A percentile compares a stretch with the other conserved stretches of the same genome.
Conservation (phyloP, 306 rosid genomes). For the Phaseolus lunatus region DNA sequence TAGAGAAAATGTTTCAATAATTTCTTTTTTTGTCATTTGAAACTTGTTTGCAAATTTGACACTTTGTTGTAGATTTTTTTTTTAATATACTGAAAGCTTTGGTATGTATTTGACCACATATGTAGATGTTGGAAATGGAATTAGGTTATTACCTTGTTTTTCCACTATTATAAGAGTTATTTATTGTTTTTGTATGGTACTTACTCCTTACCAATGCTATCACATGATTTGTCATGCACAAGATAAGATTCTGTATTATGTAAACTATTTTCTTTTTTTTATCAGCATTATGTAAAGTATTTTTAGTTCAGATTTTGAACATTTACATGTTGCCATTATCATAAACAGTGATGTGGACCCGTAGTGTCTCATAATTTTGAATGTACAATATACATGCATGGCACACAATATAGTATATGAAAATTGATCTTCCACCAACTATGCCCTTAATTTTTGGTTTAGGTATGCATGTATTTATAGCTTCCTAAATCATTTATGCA, state of each 20-base stretch:
- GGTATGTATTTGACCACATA: background rate
- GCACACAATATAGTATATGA: background rate
- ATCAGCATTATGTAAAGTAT: too few relatives aligned
- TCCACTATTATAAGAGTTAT: too few relatives aligned
- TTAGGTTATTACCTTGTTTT: background rate
- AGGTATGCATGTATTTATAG: too few relatives aligned
- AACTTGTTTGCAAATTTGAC: background rate
- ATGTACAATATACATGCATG: background rate
- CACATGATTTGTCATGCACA: background rate
- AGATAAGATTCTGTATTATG: background rate
- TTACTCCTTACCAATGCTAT: background rate
- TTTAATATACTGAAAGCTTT: background rate
- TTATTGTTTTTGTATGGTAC: background rate
- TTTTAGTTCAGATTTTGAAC: conserved; percentile 3
- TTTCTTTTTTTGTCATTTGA: background rate
- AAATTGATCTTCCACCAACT: background rate
- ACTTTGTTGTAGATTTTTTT: background rate
- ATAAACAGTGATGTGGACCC: conserved; percentile 14
- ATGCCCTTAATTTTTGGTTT: background rate
- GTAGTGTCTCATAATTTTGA: background rate
- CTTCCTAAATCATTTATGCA: background rate
- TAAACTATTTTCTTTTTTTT: background rate
- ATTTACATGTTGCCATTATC: background rate
- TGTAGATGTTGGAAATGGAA: background rate
- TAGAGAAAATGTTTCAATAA: too few relatives aligned